These are phyloP conservation scores for Neofusicoccum laricinum DNA, from an alignment of 2,329 filamentous ascomycete genomes.

Conservation along the genomic window DNA sequence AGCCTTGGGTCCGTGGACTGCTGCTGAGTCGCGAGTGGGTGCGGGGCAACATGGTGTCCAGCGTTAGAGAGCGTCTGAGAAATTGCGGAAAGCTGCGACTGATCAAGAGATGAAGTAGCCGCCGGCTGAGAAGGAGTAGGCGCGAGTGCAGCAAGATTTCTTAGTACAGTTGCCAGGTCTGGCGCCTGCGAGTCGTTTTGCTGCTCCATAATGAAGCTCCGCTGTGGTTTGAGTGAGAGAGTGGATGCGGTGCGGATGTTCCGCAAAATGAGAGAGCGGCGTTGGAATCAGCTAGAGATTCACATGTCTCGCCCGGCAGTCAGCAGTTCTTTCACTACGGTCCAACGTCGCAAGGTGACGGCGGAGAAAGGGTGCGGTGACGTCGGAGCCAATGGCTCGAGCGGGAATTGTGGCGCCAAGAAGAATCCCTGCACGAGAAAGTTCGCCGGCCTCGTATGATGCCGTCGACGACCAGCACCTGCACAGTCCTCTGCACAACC, in stretches of 20 bases:
- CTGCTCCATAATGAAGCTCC: conserved; percentile 29
- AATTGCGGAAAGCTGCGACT: background rate
- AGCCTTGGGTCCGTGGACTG: background rate
- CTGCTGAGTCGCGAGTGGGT: background rate
- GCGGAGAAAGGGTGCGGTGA: background rate
- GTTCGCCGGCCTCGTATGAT: conserved; percentile 12
- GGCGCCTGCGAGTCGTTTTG: conserved; percentile 22
- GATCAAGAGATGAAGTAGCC: background rate
- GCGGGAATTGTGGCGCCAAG: background rate
- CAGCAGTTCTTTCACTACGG: background rate
- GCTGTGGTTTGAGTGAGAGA: background rate
- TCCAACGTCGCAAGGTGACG: background rate
- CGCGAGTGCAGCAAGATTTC: conserved; percentile 31
- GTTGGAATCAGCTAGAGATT: background rate
- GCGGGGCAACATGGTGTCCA: background rate
- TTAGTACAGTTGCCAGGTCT: conserved; percentile 34
- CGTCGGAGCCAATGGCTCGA: background rate
- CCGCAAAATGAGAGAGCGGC: background rate
- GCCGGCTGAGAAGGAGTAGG: background rate
- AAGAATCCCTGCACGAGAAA: conserved; percentile 15
- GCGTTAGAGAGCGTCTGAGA: background rate
- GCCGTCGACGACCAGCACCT: background rate
- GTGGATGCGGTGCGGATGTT: background rate
- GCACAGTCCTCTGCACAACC: conserved; percentile 7
- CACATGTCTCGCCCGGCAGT: background rate